phyloP scores from a whole-genome alignment of 176 grass and related monocot species.

The Neostapfia colusana region DNA sequence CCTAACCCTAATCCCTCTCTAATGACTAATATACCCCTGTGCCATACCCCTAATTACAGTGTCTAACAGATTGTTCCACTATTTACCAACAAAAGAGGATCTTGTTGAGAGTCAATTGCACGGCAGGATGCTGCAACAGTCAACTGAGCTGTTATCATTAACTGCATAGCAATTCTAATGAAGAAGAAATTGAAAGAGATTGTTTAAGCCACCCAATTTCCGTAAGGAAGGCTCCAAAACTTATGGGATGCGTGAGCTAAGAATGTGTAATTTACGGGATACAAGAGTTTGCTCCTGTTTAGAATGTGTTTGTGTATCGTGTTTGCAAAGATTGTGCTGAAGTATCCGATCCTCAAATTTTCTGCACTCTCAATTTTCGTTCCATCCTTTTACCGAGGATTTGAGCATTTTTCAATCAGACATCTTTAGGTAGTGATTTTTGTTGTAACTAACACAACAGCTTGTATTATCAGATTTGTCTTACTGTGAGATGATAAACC shows the following conservation, averaged over 20 bases:
- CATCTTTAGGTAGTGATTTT: slow-evolving; percentile 32
- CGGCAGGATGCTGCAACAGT: not conserved
- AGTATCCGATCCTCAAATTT: not conserved
- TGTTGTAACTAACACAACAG: slow-evolving; percentile 44
- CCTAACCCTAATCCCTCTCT: no score
- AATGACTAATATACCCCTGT: no score
- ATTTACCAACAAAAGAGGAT: slow-evolving; percentile 21
- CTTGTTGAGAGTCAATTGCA: slow-evolving; percentile 18
- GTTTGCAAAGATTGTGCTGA: slow-evolving; percentile 4
- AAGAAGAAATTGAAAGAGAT: slow-evolving; percentile 21
- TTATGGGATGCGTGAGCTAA: slow-evolving; percentile 34
- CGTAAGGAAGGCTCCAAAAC: slow-evolving; percentile 31
- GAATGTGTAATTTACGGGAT: slow-evolving; percentile 22
- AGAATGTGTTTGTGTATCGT: slow-evolving; percentile 16
- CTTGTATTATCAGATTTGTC: slow-evolving; percentile 20
- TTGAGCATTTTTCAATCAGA: slow-evolving; percentile 37
- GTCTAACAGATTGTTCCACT: slow-evolving; percentile 25
- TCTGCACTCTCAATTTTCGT: slow-evolving; percentile 1
- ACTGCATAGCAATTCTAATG: not conserved
- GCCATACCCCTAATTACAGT: no score
- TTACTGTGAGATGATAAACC: slow-evolving; percentile 31
- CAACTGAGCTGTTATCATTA: no score
- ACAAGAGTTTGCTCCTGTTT: slow-evolving; percentile 24
- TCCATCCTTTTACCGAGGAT: slow-evolving; percentile 17
- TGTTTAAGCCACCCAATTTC: slow-evolving; percentile 40